Evolutionary conservation across 1,284 basidiomycete genomes (phyloP).

Genomic region (Trichosporon asahii): DNA sequence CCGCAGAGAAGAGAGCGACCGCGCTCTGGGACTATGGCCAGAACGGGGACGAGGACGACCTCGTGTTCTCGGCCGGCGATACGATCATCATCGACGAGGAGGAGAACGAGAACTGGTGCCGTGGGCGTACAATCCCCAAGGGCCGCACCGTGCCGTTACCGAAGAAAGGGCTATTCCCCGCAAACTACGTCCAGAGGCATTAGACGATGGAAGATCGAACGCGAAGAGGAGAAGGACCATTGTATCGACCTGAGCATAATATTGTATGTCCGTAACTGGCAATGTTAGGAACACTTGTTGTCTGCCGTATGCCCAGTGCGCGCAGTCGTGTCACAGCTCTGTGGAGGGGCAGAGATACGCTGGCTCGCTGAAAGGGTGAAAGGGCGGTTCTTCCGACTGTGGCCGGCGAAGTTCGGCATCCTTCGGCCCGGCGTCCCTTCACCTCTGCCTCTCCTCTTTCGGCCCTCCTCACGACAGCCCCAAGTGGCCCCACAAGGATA

Average conservation of each 20-base stretch:
- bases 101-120: constrained; percentile 43
- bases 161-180: constrained; percentile 6
- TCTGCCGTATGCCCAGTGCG: no score
- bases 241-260: no score
- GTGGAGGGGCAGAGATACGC: no score
- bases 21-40: constrained; percentile 44
- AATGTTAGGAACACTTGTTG: neutral
- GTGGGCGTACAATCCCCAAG: constrained; percentile 32
- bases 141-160: constrained; percentile 29
- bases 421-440: neutral
- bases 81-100: constrained; percentile 42
- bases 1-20: constrained; percentile 26
- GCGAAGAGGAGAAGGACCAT: no score
- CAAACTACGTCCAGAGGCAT: neutral
- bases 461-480: neutral
- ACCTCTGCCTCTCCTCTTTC: neutral
- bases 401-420: neutral
- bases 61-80: constrained; percentile 37
- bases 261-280: neutral
- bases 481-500: neutral
- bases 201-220: no score
- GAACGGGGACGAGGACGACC: constrained; percentile 39
- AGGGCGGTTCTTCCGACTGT: neutral
- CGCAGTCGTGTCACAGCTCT: no score
- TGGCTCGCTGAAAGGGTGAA: neutral